Conservation (phyloP, 1,284 basidiomycete genomes). For the Erythrobasidium hasegawianum region DNA sequence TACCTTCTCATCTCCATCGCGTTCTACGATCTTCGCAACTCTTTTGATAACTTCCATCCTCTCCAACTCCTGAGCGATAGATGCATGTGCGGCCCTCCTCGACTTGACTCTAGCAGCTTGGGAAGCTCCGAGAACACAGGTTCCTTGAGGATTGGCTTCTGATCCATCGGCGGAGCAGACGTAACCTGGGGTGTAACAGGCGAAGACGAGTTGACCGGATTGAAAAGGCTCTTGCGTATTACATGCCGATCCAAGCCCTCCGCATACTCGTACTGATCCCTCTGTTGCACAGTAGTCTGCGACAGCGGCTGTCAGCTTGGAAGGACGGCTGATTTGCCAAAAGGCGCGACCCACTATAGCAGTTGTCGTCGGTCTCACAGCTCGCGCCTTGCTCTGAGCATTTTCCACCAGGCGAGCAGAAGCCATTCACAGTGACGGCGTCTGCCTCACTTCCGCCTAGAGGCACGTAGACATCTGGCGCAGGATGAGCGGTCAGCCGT, state of each 20-base stretch:
- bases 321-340: not conserved
- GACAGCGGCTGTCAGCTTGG: not conserved
- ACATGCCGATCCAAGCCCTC: not conserved
- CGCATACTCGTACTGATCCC: not conserved
- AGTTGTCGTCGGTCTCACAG: not conserved
- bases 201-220: not conserved
- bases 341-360: not conserved
- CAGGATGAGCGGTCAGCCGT: too few species aligned
- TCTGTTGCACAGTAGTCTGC: not conserved
- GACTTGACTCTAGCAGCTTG: constrained; percentile 1
- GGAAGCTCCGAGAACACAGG: not conserved
- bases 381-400: not conserved
- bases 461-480: not conserved
- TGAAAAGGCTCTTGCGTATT: not conserved
- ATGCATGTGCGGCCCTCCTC: not conserved
- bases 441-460: not conserved
- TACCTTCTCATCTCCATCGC: not conserved
- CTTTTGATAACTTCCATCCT: not conserved
- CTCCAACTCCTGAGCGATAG: not conserved
- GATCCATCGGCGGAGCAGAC: not conserved
- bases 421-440: not conserved
- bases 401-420: not conserved
- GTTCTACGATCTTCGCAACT: not conserved
- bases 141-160: not conserved
- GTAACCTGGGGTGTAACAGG: not conserved